phyloP scores from a whole-genome alignment of 495 filamentous ascomycete genomes.

The Apiosordaria backusii region DNA sequence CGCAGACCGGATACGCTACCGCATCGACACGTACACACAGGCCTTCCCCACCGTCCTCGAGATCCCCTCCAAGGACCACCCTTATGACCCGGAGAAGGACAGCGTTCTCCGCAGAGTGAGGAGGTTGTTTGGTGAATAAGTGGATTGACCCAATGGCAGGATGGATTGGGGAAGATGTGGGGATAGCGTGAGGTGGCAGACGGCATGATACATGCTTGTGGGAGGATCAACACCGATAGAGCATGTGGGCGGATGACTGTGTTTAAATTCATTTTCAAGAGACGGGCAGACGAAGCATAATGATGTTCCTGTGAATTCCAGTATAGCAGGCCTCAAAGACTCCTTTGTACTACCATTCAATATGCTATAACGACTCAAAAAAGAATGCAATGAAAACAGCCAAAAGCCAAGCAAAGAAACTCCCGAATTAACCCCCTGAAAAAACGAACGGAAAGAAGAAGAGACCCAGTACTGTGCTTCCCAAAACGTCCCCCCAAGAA shows the following conservation, averaged over 20 bases:
- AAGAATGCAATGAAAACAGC: background rate
- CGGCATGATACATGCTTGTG: background rate
- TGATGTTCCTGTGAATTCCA: slow-evolving; percentile 14
- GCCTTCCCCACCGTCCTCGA: slow-evolving; percentile 80
- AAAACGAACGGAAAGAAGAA: background rate
- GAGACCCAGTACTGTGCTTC: slow-evolving; percentile 7
- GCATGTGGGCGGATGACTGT: background rate
- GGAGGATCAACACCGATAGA: background rate
- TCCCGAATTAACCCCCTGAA: background rate
- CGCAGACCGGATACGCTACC: slow-evolving; percentile 87
- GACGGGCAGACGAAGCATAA: background rate
- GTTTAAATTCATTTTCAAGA: background rate
- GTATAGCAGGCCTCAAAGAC: slow-evolving; percentile 17
- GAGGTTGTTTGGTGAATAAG: slow-evolving; percentile 86
- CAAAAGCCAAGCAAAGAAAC: background rate
- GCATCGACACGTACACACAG: slow-evolving; percentile 67
- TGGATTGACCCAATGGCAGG: background rate
- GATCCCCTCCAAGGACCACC: slow-evolving; percentile 98
- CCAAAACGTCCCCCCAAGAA: background rate
- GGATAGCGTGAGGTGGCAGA: background rate
- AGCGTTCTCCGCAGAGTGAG: slow-evolving; percentile 89
- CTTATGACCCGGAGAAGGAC: slow-evolving; percentile 98
- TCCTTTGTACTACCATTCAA: slow-evolving; percentile 12
- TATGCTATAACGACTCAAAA: slow-evolving; percentile 15
- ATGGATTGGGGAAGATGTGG: background rate